A percentile compares a stretch with the other conserved stretches of the same genome.
These are phyloP conservation scores for Firmiana major DNA, from an alignment of 345 rosid genomes.

Conservation along the genomic window DNA sequence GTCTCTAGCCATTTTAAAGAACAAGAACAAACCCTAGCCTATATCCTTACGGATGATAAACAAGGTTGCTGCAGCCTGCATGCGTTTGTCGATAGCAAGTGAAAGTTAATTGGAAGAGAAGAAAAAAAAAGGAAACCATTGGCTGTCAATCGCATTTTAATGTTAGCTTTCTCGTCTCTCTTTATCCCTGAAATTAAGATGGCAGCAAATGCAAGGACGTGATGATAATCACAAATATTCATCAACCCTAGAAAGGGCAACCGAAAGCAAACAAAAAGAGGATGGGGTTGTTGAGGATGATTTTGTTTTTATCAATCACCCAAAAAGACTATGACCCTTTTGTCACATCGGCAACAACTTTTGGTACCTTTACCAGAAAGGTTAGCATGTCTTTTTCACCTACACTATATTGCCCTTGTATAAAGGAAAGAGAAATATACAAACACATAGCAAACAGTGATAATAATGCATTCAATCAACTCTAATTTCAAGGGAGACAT, in stretches of 20 bases:
- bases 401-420: neutral
- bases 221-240: neutral
- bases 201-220: too few relatives aligned
- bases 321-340: neutral
- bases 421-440: neutral
- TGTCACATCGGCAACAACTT: conserved; percentile 14
- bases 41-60: too few relatives aligned
- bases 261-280: neutral
- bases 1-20: too few relatives aligned
- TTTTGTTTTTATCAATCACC: neutral
- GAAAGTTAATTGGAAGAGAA: too few relatives aligned
- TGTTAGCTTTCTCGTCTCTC: too few relatives aligned
- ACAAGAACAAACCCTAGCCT: too few relatives aligned
- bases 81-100: too few relatives aligned
- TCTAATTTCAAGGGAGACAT: neutral
- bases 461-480: neutral
- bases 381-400: neutral
- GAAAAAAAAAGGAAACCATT: too few relatives aligned
- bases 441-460: too few relatives aligned
- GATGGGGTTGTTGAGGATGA: neutral
- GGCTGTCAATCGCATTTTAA: too few relatives aligned
- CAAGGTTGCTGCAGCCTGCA: too few relatives aligned
- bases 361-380: conserved; percentile 5
- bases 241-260: neutral
- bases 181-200: too few relatives aligned